Base-by-base conservation (phyloP, 371 early-diverging fungal species). In the Mucor indicus region DNA sequence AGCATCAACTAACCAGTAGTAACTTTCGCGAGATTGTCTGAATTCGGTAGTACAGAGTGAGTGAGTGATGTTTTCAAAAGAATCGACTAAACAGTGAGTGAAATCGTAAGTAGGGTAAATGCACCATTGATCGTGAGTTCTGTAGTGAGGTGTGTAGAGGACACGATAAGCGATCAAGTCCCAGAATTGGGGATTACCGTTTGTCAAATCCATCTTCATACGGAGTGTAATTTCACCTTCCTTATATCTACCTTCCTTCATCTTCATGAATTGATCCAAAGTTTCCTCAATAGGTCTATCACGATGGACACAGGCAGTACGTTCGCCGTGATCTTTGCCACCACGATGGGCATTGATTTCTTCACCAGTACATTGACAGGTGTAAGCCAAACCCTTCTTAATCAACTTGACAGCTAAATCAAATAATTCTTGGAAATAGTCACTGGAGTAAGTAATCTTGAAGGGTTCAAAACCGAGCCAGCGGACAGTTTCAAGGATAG, bases 41-140 rank as follows among this genome's bases (percentile, higher is more conserved):
- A 99, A 99, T 74, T 99, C 99, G 35, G 90, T 84, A 2, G 99
- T 99, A 81, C 99, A 99, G 54, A 99, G 87, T 16, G 98, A 98
- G 69, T 99, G 99, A 1, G 99, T 98, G 49, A 99, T 99, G 80
- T 99, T 97, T 67, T 99, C 99, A 55, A 99, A 89, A 3, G 99
- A 99, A 71, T 99, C 99, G 55, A 91, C 92, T 15, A 99, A 80
- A 65, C 99, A 99, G 67, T 99, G 98, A 4, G 99, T 97, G 71
- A 89, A 99, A 73, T 99, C 99, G 67, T 99, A 99, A 12, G 99
- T 98, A 31, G 99, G 99, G 72, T 99, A 99, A 63, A 99, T 91
- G 60, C 95, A 85, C 97, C 98, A 99, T 40, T 86, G 73, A 33
- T 85, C 79, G 13, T 91, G 95, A 9, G 99, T 97, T 45, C 96